Percentiles rank a stretch among this genome's conserved stretches.
Conservation (phyloP, 495 filamentous ascomycete genomes). For the Filosporella fistucella region DNA sequence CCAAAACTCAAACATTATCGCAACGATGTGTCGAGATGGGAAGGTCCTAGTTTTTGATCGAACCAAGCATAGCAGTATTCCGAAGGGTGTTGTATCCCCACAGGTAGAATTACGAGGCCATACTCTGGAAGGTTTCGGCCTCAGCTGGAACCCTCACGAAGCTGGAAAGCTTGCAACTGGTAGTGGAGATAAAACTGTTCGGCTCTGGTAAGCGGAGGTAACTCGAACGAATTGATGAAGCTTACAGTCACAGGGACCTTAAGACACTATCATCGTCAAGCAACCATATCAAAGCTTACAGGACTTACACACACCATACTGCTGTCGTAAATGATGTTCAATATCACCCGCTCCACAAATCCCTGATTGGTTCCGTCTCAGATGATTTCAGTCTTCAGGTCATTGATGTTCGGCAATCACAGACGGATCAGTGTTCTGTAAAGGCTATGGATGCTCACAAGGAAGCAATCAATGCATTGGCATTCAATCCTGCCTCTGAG, state of each 20-base stretch:
- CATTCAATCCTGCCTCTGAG: conserved; percentile 88
- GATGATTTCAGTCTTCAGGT: conserved; percentile 94
- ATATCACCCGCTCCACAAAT: conserved; percentile 77
- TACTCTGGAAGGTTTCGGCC: conserved; percentile 85
- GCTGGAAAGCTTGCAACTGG: conserved; percentile 83
- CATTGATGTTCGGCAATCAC: conserved; percentile 68
- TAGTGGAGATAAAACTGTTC: conserved; percentile 85
- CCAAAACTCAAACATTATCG: conserved; percentile 96
- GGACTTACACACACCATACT: conserved; percentile 81
- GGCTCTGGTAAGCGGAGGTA: conserved; percentile 65
- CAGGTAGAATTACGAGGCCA: conserved; percentile 87
- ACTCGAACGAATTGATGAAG: neutral
- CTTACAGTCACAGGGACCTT: conserved; percentile 59
- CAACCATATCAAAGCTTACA: conserved; percentile 62
- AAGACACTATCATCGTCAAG: conserved; percentile 63
- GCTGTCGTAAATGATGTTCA: conserved; percentile 96
- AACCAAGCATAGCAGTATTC: conserved; percentile 80
- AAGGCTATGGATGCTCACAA: conserved; percentile 59
- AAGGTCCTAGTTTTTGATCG: conserved; percentile 90
- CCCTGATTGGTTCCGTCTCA: conserved; percentile 86
- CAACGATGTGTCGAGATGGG: conserved; percentile 85
- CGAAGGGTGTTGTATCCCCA: conserved; percentile 65
- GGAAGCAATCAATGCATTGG: conserved; percentile 90
- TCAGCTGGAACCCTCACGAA: conserved; percentile 85
- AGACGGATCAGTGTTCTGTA: conserved; percentile 60